Conservation (phyloP, 129 eudicot species). For the Flaveria ramosissima region DNA sequence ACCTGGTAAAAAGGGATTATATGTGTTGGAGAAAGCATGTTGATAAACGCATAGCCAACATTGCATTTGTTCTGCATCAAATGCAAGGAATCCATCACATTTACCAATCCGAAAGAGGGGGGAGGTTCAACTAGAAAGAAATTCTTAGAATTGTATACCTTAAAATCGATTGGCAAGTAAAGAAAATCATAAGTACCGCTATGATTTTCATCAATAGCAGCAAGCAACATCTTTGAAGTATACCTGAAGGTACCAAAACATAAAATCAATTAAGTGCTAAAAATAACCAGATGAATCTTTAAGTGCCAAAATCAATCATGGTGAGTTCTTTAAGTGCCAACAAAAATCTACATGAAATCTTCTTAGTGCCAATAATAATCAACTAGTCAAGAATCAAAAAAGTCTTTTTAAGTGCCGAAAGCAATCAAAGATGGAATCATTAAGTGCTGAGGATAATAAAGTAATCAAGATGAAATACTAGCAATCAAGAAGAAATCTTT, state of each 20-base stretch:
- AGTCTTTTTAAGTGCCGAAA: not conserved
- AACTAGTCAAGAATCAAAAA: not conserved
- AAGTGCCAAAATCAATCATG: not conserved
- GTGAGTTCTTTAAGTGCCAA: not conserved
- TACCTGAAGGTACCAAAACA: constrained; percentile 56
- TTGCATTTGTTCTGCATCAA: constrained; percentile 88
- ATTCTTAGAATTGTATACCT: constrained; percentile 45
- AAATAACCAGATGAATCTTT: not conserved
- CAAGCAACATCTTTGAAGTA: constrained; percentile 92
- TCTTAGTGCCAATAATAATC: not conserved
- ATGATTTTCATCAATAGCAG: constrained; percentile 85
- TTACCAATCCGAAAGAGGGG: constrained; percentile 8
- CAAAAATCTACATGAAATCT: not conserved
- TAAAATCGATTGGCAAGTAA: constrained; percentile 92
- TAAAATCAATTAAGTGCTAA: not conserved
- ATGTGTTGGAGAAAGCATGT: constrained; percentile 82
- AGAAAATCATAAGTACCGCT: constrained; percentile 90
- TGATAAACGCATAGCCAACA: constrained; percentile 94
- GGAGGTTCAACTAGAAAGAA: not conserved
- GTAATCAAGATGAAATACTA: not conserved
- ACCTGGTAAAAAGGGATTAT: constrained; percentile 86
- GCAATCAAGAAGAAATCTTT: not conserved
- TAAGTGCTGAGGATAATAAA: not conserved
- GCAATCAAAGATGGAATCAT: not conserved
- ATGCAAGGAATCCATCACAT: constrained; percentile 14